A percentile compares a stretch with the other conserved stretches of the same genome.
phyloP scores from a whole-genome alignment of 1,284 basidiomycete genomes.

The Marasmius oreades region DNA sequence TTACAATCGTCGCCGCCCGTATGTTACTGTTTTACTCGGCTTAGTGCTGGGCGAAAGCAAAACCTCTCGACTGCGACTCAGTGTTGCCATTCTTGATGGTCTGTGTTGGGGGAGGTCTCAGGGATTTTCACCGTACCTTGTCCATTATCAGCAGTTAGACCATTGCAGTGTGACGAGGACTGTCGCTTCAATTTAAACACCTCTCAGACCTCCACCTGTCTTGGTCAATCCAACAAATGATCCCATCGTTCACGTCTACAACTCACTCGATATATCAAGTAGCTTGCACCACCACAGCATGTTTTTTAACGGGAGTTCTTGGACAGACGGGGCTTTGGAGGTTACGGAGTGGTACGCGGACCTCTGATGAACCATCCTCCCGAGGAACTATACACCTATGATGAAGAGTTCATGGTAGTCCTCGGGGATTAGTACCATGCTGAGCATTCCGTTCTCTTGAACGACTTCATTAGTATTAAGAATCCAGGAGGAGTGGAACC shows the following conservation, averaged over 20 bases:
- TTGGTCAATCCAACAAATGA: constrained; percentile 71
- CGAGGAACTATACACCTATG: constrained; percentile 69
- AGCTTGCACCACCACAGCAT: constrained; percentile 89
- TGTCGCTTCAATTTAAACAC: too few species aligned
- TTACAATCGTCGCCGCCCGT: too few species aligned
- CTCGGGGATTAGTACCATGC: constrained; percentile 86
- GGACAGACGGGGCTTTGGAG: constrained; percentile 84
- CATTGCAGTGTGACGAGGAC: too few species aligned
- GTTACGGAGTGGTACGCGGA: constrained; percentile 84
- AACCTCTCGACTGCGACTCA: too few species aligned
- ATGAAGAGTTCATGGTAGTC: constrained; percentile 88
- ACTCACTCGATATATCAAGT: constrained; percentile 60
- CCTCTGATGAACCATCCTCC: constrained; percentile 74
- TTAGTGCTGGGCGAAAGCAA: too few species aligned
- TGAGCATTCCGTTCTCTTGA: constrained; percentile 61
- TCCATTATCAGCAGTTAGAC: too few species aligned
- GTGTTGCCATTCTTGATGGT: too few species aligned
- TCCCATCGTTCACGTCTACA: constrained; percentile 72
- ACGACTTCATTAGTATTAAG: constrained; percentile 70
- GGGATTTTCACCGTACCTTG: too few species aligned
- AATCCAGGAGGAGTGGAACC: constrained; percentile 88
- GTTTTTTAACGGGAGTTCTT: constrained; percentile 84
- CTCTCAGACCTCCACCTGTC: constrained; percentile 71
- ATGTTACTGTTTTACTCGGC: too few species aligned
- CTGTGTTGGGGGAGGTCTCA: too few species aligned